Conservation (phyloP, 164 flowering plant genomes). For the Buxus sempervirens region DNA sequence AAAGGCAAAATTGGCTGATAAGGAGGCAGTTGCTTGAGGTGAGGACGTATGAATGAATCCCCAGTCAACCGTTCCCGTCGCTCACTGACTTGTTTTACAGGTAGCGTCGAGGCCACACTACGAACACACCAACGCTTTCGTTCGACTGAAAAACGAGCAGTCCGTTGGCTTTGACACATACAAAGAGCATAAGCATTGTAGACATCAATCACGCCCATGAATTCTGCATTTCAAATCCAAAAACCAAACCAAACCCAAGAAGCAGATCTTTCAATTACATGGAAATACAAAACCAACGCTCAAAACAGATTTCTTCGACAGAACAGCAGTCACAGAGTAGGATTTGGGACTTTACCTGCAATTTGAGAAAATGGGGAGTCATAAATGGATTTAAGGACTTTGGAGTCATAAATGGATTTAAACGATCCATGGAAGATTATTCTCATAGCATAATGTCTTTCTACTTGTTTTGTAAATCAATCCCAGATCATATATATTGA, state of each 20-base stretch:
- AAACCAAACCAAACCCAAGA: not conserved
- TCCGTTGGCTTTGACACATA: no score
- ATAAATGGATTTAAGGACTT: no score
- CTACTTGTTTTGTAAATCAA: no score
- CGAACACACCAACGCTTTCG: no score
- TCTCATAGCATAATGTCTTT: no score
- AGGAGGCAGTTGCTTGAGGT: constrained; percentile 74
- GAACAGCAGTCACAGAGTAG: not conserved
- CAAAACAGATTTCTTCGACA: not conserved
- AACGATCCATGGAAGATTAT: no score
- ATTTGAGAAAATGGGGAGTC: not conserved
- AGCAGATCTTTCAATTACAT: no score
- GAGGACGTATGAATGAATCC: constrained; percentile 79
- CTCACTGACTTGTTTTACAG: constrained; percentile 30
- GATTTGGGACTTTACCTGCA: not conserved
- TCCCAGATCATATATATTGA: no score
- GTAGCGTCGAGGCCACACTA: no score
- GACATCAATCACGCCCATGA: constrained; percentile 43
- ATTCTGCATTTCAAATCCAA: constrained; percentile 20
- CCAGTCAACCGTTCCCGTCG: constrained; percentile 41
- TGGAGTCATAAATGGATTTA: no score
- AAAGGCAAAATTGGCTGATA: constrained; percentile 96
- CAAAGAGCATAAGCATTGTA: constrained; percentile 26
- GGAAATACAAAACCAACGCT: not conserved
- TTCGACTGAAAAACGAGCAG: no score